These are phyloP conservation scores for Xylaria flabelliformis DNA, from an alignment of 495 filamentous ascomycete genomes.

Conservation along the genomic window DNA sequence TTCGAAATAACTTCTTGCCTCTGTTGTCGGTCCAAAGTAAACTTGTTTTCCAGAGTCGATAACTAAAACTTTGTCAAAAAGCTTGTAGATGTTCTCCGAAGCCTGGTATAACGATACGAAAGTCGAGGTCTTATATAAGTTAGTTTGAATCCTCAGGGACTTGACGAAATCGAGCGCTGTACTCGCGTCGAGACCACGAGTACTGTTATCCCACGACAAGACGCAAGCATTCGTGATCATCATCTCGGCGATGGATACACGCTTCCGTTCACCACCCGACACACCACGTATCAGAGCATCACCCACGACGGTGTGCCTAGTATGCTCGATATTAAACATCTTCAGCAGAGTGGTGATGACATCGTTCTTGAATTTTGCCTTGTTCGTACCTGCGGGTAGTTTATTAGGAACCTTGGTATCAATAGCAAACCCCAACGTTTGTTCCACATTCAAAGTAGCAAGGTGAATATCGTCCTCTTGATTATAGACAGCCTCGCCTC, in stretches of 20 bases:
- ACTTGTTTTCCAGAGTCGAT: conserved; percentile 81
- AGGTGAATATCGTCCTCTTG: conserved; percentile 84
- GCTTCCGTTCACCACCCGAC: conserved; percentile 85
- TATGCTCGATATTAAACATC: conserved; percentile 90
- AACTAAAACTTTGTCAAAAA: conserved; percentile 88
- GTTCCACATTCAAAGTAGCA: conserved; percentile 80
- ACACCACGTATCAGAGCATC: conserved; percentile 82
- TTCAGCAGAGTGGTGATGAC: conserved; percentile 74
- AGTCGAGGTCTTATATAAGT: conserved; percentile 78
- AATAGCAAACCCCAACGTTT: conserved; percentile 84
- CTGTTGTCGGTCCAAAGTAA: conserved; percentile 74
- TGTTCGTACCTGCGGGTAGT: conserved; percentile 68
- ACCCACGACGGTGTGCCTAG: conserved; percentile 79
- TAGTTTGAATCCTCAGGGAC: conserved; percentile 76
- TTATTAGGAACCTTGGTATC: conserved; percentile 81
- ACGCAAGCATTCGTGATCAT: conserved; percentile 77
- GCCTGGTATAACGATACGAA: conserved; percentile 87
- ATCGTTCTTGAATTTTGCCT: conserved; percentile 71
- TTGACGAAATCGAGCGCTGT: conserved; percentile 78
- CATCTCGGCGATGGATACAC: conserved; percentile 74
- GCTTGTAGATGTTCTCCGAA: conserved; percentile 80
- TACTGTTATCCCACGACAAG: conserved; percentile 83
- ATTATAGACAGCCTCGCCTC: conserved; percentile 87
- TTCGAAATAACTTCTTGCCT: conserved; percentile 81
- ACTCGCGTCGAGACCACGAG: conserved; percentile 81